Evolutionary conservation across 768 basidiomycete species (phyloP), one percentile per base, ranked within the genome.

Genomic region (Albatrellus ellisii): DNA sequence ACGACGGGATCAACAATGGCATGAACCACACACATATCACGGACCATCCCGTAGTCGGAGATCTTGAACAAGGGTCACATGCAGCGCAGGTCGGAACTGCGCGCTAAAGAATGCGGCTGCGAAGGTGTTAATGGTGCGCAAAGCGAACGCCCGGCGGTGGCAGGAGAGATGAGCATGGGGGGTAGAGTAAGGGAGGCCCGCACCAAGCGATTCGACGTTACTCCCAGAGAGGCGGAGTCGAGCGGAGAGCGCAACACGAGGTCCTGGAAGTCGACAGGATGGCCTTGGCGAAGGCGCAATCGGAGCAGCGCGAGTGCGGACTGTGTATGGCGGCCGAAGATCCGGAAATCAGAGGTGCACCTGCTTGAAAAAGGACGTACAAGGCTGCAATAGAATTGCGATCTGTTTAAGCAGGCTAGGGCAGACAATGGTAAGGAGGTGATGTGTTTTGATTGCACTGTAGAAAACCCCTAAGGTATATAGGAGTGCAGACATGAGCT

Each of bases 181-280:
- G 7, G 29, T 17, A 4, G 29, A 17, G 17, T 31, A 31, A 8
- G 29, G 29, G 4, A 70, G 52, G 7, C 42, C 46, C 0, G 48
- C 56, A 9, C 47, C 39, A 18, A 72, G 56, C 27, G 60, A 60
- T 46, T 65, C 27, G 1, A 70, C 58, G 40, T 62, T 60, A 21
- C 54, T 47, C 8, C 66, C 69, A 36, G 72, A 72, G 36, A 73
- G 56, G 73, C 71, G 9, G 68, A 62, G 51, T 72, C 70, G 26
- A 72, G 59, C 0, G 69, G 69, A 48, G 70, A 70, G 29, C 67
- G 62, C 1, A 59, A 59, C 31, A 70, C 52, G 15, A 63, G 45
- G 41, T 72, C 68, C 59, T 72, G 43, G 35, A 36, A 4, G 11
- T 6, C 45, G 26, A 15, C 24, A 4, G 14, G 18, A 8, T 14